Base-by-base conservation (phyloP, 1,284 basidiomycete species). In the Vanrija sp. region DNA sequence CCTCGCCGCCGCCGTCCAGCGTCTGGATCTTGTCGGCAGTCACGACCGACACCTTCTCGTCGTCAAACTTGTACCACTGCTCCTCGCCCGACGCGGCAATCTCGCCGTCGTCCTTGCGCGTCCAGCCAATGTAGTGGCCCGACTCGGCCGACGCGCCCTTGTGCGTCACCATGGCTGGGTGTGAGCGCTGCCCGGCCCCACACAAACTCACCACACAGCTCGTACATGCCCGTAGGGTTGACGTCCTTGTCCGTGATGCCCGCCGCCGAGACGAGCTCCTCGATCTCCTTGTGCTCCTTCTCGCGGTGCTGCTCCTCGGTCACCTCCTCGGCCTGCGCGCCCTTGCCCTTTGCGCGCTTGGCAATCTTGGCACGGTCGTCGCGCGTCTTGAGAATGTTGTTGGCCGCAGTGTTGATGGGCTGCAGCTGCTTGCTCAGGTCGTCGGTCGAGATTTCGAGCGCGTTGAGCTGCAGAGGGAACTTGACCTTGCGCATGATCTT, bases 401-500 rank as follows among this genome's bases (percentile, higher is more conserved):
- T 86, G 44, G 93, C 80, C 57, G 83, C 84, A 15, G 83, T 79
- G 64, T 86, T 86, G 46, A 88, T 82, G 6, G 91, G 88, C 1
- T 81, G 76, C 29, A 94, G 72, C 70, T 86, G 88, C 15, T 78
- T 79, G 60, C 85, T 85, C 14, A 97, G 80, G 29, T 90, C 90
- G 43, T 89, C 86, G 0, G 89, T 89, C 28, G 70, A 83, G 42
- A 97, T 80, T 46, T 95, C 91, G 25, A 89, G 77, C 0, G 87
- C 88, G 66, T 98, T 94, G 45, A 94, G 86, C 66, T 95, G 78
- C 29, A 75, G 53, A 2, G 74, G 87, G 77, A 96, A 98, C 76
- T 94, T 96, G 62, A 98, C 94, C 80, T 89, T 91, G 56, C 93
- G 86, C 90, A 94, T 90, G 71, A 94, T 92, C 78, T 94, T 94